Conservation (phyloP, 495 filamentous ascomycete genomes). For the Gamarada debralockiae region DNA sequence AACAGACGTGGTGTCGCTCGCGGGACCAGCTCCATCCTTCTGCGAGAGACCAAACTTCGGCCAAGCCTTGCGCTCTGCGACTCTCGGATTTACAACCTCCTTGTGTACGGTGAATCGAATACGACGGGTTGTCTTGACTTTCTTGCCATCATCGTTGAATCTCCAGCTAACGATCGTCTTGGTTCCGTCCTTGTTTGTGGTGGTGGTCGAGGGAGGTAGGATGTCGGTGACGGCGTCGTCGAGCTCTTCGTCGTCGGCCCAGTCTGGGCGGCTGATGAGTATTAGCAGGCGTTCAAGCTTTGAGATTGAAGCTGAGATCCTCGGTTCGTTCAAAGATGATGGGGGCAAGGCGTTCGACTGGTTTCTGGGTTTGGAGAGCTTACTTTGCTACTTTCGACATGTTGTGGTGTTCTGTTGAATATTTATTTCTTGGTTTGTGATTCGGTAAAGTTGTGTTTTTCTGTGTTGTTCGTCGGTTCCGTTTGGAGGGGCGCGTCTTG, state of each 20-base stretch:
- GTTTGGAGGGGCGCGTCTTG: too few relatives aligned
- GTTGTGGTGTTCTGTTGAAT: constrained; percentile 3
- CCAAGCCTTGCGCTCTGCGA: constrained; percentile 90
- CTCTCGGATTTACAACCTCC: constrained; percentile 92
- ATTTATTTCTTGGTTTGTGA: not conserved
- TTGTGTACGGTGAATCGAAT: constrained; percentile 86
- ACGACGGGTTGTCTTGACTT: constrained; percentile 91
- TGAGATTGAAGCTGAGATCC: too few relatives aligned
- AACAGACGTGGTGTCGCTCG: constrained; percentile 79
- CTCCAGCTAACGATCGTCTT: constrained; percentile 90
- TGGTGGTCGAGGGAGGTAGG: constrained; percentile 81
- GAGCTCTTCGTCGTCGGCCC: constrained; percentile 93
- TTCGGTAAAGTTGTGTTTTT: too few relatives aligned
- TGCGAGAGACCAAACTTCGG: constrained; percentile 75
- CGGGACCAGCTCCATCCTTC: constrained; percentile 63
- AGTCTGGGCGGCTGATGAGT: constrained; percentile 51
- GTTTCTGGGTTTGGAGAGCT: not conserved
- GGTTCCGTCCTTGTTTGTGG: constrained; percentile 94
- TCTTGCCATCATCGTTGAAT: constrained; percentile 89
- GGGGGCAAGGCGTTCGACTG: too few relatives aligned
- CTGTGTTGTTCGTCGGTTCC: not conserved
- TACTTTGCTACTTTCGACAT: constrained; percentile 28
- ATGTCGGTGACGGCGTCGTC: constrained; percentile 66
- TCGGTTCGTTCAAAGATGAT: too few relatives aligned
- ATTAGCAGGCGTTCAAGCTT: not conserved